Percentiles rank a stretch among this genome's conserved stretches.
Evolutionary conservation across 2,329 filamentous ascomycete genomes (phyloP).

Genomic region (Thelonectria blattea): DNA sequence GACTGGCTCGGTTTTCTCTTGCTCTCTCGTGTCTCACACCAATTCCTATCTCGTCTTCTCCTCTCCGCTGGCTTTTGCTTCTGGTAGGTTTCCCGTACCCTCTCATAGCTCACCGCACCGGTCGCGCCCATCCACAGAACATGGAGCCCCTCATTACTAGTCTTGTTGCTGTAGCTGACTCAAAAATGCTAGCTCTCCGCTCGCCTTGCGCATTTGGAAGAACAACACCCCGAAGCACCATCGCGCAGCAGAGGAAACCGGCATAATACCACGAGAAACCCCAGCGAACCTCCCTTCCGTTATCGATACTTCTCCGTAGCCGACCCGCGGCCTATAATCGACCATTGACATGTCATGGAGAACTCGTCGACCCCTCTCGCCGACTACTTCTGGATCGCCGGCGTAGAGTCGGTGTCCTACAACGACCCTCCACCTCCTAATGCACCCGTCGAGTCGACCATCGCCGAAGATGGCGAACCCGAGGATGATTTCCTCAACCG

Average conservation of each 20-base stretch:
- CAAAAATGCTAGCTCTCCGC: constrained; percentile 26
- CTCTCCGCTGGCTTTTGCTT: constrained; percentile 18
- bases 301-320: constrained; percentile 18
- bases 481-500: constrained; percentile 49
- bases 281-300: constrained; percentile 9
- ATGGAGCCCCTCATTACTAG: constrained; percentile 13
- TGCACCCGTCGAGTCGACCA: constrained; percentile 60
- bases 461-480: constrained; percentile 67
- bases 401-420: constrained; percentile 71
- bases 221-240: constrained; percentile 9
- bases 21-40: constrained; percentile 28
- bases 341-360: constrained; percentile 61
- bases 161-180: constrained; percentile 18
- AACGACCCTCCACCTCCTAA: constrained; percentile 55
- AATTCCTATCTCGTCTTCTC: constrained; percentile 20
- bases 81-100: constrained; percentile 26
- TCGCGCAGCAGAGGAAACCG: background rate
- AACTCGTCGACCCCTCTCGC: constrained; percentile 68
- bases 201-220: constrained; percentile 11
- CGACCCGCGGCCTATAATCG: constrained; percentile 33
- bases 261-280: constrained; percentile 13
- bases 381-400: constrained; percentile 79
- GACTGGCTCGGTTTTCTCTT: constrained; percentile 31
- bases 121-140: constrained; percentile 14
- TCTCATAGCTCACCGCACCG: constrained; percentile 15